These are phyloP conservation scores for Tetrahymena borealis DNA, from an alignment of 73 alveolate genomes.

Conservation along the genomic window DNA sequence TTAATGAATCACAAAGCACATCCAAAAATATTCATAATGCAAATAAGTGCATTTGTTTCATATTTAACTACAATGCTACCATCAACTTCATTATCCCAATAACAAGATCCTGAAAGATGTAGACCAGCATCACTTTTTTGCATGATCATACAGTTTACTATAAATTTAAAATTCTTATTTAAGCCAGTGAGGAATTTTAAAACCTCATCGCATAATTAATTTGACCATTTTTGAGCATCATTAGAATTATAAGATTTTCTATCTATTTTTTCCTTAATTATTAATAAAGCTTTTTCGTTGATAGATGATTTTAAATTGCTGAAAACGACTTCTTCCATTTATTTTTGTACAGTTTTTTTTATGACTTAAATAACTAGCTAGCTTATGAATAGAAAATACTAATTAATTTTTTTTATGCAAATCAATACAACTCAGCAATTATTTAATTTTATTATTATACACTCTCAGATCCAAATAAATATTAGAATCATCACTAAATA, in stretches of 20 bases:
- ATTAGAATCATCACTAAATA: too few relatives aligned
- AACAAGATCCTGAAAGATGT: constrained; percentile 62
- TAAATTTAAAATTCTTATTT: constrained; percentile 66
- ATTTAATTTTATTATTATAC: too few relatives aligned
- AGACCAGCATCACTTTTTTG: constrained; percentile 75
- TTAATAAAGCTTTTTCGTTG: background rate
- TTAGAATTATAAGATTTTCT: constrained; percentile 50
- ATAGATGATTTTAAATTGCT: background rate
- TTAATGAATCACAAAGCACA: background rate
- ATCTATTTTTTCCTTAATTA: constrained; percentile 27
- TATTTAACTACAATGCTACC: constrained; percentile 64
- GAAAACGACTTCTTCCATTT: background rate
- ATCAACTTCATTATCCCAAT: constrained; percentile 76
- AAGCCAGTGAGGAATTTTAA: constrained; percentile 1
- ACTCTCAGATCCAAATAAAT: too few relatives aligned
- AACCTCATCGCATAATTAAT: constrained; percentile 52
- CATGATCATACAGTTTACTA: constrained; percentile 57
- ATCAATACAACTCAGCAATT: too few relatives aligned
- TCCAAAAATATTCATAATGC: background rate
- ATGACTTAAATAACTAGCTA: too few relatives aligned
- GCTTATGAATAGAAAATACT: too few relatives aligned
- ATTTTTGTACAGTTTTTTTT: background rate
- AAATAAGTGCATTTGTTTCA: constrained; percentile 10
- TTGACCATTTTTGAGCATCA: constrained; percentile 70
- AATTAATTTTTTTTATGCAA: too few relatives aligned